These are phyloP conservation scores for Barnettozyma hawaiiensis DNA, from an alignment of 1,139 yeast species.

Conservation along the genomic window DNA sequence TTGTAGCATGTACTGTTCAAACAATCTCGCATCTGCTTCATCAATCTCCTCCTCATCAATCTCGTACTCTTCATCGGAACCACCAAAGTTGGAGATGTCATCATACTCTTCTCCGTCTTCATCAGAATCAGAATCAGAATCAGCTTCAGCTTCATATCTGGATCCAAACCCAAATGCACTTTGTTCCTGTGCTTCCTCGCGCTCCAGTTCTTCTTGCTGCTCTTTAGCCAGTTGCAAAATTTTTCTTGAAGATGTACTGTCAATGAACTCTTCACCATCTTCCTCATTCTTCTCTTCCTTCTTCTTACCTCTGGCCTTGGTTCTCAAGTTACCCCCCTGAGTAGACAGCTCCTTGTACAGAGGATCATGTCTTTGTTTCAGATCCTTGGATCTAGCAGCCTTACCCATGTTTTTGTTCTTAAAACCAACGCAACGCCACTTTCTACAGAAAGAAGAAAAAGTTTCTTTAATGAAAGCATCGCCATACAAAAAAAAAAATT, in stretches of 20 bases:
- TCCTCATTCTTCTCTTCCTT: conserved; percentile 35
- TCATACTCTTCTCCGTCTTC: conserved; percentile 36
- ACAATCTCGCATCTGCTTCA: conserved; percentile 65
- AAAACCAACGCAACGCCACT: too few relatives aligned
- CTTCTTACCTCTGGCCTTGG: conserved; percentile 28
- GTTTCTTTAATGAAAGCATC: too few relatives aligned
- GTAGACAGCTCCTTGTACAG: conserved; percentile 69
- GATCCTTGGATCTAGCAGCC: conserved; percentile 41
- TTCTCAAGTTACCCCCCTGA: conserved; percentile 64
- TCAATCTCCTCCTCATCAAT: conserved; percentile 56
- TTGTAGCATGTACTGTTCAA: conserved; percentile 56
- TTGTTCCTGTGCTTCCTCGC: conserved; percentile 43
- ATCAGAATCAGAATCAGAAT: too few relatives aligned
- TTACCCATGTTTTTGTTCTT: too few relatives aligned
- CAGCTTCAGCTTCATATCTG: conserved; percentile 33
- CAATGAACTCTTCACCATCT: conserved; percentile 60
- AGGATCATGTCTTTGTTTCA: conserved; percentile 66
- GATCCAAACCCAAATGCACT: conserved; percentile 26
- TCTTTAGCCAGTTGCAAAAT: conserved; percentile 84
- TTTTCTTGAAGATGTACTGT: conserved; percentile 77
- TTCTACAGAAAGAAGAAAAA: too few relatives aligned
- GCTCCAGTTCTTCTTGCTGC: conserved; percentile 83
- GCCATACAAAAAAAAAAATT: conserved; percentile 3
- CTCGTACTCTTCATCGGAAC: conserved; percentile 39
- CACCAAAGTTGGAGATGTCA: conserved; percentile 37